Conservation (phyloP, 2,329 filamentous ascomycete genomes). For the Lachnellula willkommii region DNA sequence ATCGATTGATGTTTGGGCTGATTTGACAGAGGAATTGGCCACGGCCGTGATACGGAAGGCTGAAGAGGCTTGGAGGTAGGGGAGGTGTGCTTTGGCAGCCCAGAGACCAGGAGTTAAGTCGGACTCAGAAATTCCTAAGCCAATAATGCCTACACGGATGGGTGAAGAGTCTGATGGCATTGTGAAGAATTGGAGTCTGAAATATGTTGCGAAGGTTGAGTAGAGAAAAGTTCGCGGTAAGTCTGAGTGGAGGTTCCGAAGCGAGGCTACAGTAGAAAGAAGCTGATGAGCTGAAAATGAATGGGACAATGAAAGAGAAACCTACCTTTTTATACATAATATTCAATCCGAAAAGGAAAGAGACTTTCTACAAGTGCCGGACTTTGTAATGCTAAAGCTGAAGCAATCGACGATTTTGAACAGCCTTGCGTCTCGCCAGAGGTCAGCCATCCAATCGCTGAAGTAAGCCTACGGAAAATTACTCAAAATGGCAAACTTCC, state of each 20-base stretch:
- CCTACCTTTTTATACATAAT: neutral
- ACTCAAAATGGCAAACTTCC: neutral
- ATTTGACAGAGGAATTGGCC: slow-evolving; percentile 41
- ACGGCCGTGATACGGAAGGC: slow-evolving; percentile 43
- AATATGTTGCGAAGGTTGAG: neutral
- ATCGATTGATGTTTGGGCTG: slow-evolving; percentile 38
- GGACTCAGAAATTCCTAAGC: slow-evolving; percentile 4
- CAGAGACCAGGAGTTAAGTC: slow-evolving; percentile 33
- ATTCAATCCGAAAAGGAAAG: neutral
- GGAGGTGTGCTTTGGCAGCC: slow-evolving; percentile 52
- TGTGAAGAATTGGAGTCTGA: neutral
- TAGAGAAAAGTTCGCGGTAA: neutral
- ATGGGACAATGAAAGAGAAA: neutral
- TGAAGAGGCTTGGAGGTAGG: slow-evolving; percentile 26
- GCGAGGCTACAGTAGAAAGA: neutral
- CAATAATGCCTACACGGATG: slow-evolving; percentile 19
- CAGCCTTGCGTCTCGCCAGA: neutral
- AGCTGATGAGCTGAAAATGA: neutral
- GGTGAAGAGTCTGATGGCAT: neutral
- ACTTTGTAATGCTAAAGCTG: neutral
- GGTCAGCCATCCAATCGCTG: neutral
- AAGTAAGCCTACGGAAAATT: neutral
- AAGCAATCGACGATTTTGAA: neutral
- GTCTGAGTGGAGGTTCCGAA: neutral
- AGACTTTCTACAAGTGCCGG: neutral